Conservation (phyloP, 805 yeast genomes). For the Wickerhamiella musiphila region DNA sequence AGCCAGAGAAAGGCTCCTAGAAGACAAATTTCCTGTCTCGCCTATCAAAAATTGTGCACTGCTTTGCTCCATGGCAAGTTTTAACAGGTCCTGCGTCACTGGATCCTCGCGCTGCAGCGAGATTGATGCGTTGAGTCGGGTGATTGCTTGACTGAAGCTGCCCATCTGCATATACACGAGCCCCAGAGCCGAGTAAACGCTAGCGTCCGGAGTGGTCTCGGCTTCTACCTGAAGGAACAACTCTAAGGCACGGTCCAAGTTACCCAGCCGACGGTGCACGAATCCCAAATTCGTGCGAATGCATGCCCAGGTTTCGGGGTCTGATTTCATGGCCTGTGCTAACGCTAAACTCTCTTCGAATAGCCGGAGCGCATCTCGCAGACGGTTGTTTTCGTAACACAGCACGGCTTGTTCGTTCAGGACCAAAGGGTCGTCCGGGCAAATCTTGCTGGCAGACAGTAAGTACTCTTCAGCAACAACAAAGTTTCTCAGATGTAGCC, state of each 20-base stretch:
- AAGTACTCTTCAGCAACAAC: conserved; percentile 77
- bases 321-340: conserved; percentile 34
- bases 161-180: conserved; percentile 60
- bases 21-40: no score
- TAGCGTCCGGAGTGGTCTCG: conserved; percentile 52
- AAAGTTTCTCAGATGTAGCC: conserved; percentile 69
- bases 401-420: conserved; percentile 88
- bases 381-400: conserved; percentile 58
- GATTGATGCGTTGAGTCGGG: conserved; percentile 61
- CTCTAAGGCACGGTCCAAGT: conserved; percentile 48
- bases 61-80: conserved; percentile 34
- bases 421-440: conserved; percentile 72
- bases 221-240: conserved; percentile 64
- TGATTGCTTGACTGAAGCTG: conserved; percentile 48
- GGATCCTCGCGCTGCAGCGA: conserved; percentile 68
- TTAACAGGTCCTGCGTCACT: conserved; percentile 63
- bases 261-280: conserved; percentile 25
- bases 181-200: conserved; percentile 70
- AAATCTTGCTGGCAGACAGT: conserved; percentile 52
- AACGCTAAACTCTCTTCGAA: conserved; percentile 8
- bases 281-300: conserved; percentile 24
- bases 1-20: no score
- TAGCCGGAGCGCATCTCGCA: conserved; percentile 43
- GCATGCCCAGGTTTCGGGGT: conserved; percentile 68
- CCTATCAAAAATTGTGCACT: background rate